Base-by-base conservation (phyloP, 208 protist genomes). In the Vickermania spadyakhi region DNA sequence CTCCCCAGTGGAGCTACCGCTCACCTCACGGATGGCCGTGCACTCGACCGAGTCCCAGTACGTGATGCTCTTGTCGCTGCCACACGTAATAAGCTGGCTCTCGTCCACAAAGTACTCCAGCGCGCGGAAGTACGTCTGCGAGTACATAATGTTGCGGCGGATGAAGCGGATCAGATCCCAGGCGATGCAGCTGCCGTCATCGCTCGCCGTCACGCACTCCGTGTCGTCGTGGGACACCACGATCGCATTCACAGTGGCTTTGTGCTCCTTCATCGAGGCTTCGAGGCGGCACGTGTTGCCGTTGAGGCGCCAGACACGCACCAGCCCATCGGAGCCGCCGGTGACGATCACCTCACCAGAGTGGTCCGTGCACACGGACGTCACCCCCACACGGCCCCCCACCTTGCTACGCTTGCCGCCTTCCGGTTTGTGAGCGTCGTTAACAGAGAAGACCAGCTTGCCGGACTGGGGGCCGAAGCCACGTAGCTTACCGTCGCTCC, bases 11-110 rank as follows among this genome's bases (percentile, higher is more conserved):
- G 84, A 84, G 53, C 89, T 96, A 28, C 87, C 93, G 18, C 86
- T 65, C 28, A 98, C 60, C 70, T 98, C 93, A 26, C 96, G 88
- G 56, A 98, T 97, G 26, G 90, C 83, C 28, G 72, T 77, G 68
- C 96, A 97, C 62, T 98, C 94, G 31, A 93, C 90, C 1, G 79
- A 74, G 77, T 98, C 96, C 94, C 95, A 98, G 78, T 97, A 97
- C 23, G 81, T 93, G 56, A 98, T 88, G 68, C 72, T 93, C 62
- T 95, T 89, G 74, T 98, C 94, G 28, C 85, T 96, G 28, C 92
- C 93, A 31, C 76, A 90, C 25, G 94, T 97, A n/a, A 98, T 61
- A n/a, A 98, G 66, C 73, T 98, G 96, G 56, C 81, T 92, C 72
- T 97, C 93, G 45, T 97, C 93, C 18, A 86, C 73, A 60, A 79